phyloP scores from a whole-genome alignment of 2,329 filamentous ascomycete genomes.

The Trichophyton equinum region DNA sequence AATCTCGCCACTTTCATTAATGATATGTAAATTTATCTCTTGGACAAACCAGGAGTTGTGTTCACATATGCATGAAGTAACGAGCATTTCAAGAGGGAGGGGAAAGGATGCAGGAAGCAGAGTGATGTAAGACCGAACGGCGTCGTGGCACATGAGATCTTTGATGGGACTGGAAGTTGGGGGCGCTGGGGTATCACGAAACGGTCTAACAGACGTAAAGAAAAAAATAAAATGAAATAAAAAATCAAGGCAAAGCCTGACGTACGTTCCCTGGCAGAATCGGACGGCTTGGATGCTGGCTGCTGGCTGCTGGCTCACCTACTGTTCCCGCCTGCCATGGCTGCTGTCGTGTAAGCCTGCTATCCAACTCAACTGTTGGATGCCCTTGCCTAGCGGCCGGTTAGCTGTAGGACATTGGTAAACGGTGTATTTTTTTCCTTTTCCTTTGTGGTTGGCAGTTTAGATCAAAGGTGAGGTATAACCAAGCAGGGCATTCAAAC shows the following conservation, averaged over 20 bases:
- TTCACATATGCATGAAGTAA: background rate
- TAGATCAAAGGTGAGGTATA: too few species aligned
- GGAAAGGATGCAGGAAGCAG: background rate
- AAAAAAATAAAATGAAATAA: background rate
- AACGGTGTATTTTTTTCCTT: background rate
- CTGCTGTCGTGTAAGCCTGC: background rate
- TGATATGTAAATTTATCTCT: background rate
- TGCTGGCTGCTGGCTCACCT: background rate
- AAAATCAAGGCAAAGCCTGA: background rate
- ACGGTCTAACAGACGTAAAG: background rate
- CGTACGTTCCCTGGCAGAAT: background rate
- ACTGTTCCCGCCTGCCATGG: background rate
- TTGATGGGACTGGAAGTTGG: background rate
- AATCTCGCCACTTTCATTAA: background rate
- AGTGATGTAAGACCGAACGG: slow-evolving; percentile 1
- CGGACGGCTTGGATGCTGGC: background rate
- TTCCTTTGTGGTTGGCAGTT: too few species aligned
- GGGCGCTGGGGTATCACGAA: background rate
- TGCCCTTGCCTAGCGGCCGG: background rate
- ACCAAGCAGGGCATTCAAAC: too few species aligned
- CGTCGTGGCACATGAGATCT: slow-evolving; percentile 1
- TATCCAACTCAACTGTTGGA: background rate
- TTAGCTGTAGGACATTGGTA: background rate
- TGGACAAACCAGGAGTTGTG: background rate
- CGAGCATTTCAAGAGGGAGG: background rate